A percentile compares a stretch with the other conserved stretches of the same genome.
Conservation (phyloP, 768 basidiomycete genomes). For the Boletus vermiculosoides region DNA sequence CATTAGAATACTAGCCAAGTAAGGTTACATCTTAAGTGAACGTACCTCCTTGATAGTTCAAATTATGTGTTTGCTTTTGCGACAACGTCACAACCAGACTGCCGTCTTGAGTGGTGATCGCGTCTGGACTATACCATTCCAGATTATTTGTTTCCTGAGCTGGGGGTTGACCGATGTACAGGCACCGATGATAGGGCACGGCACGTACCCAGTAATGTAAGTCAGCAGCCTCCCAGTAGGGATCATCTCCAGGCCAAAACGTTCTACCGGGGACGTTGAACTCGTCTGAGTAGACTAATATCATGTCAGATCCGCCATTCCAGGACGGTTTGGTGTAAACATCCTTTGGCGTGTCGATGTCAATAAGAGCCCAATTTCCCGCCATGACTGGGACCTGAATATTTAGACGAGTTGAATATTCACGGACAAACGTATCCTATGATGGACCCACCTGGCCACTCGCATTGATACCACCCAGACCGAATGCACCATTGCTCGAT, state of each 20-base stretch:
- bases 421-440: not conserved
- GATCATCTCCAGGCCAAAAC: slow-evolving; percentile 83
- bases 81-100: slow-evolving; percentile 50
- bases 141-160: slow-evolving; percentile 44
- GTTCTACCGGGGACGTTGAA: slow-evolving; percentile 73
- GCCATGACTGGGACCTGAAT: slow-evolving; percentile 53
- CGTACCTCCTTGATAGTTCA: slow-evolving; percentile 45
- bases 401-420: not conserved
- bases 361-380: slow-evolving; percentile 58
- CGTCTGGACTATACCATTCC: slow-evolving; percentile 59
- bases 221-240: slow-evolving; percentile 70
- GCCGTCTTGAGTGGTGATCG: slow-evolving; percentile 50
- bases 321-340: slow-evolving; percentile 55
- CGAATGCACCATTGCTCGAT: slow-evolving; percentile 45
- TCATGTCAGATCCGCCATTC: slow-evolving; percentile 53
- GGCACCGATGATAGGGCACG: slow-evolving; percentile 25
- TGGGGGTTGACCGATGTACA: slow-evolving; percentile 29
- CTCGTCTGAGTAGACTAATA: slow-evolving; percentile 77
- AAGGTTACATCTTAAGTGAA: slow-evolving; percentile 14
- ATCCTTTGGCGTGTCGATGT: slow-evolving; percentile 55
- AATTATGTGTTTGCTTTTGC: slow-evolving; percentile 42
- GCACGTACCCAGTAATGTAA: slow-evolving; percentile 41
- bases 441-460: slow-evolving; percentile 57
- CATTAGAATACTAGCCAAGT: slow-evolving; percentile 27
- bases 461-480: slow-evolving; percentile 73